These are phyloP conservation scores for Coemansia sp. DNA, from an alignment of 192 early-diverging fungal species.

Conservation along the genomic window DNA sequence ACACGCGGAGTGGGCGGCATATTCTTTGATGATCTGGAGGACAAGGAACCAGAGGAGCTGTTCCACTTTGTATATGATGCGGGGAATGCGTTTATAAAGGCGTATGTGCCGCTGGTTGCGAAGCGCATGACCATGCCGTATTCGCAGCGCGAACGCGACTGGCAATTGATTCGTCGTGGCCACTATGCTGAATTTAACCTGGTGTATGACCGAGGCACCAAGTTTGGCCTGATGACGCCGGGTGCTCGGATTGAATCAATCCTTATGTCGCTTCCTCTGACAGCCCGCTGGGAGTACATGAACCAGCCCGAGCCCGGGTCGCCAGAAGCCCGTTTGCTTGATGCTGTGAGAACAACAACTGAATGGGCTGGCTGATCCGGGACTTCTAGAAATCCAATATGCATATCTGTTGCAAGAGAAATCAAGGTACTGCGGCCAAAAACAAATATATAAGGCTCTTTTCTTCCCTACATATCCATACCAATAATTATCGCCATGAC, in stretches of 20 bases:
- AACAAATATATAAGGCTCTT: too few species aligned
- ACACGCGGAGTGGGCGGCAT: conserved; percentile 94
- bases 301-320: conserved; percentile 66
- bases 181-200: conserved; percentile 98
- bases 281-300: conserved; percentile 95
- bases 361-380: conserved; percentile 66
- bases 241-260: conserved; percentile 95
- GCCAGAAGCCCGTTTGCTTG: conserved; percentile 69
- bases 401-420: too few species aligned
- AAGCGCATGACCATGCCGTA: conserved; percentile 77
- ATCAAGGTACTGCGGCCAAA: too few species aligned
- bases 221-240: conserved; percentile 95
- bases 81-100: conserved; percentile 73
- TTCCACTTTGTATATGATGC: conserved; percentile 84
- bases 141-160: conserved; percentile 72
- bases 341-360: conserved; percentile 74
- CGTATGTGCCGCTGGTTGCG: conserved; percentile 87
- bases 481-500: too few species aligned
- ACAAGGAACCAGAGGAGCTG: conserved; percentile 67
- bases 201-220: conserved; percentile 95
- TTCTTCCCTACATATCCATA: too few species aligned
- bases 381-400: background rate
- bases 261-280: conserved; percentile 88
- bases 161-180: conserved; percentile 95
- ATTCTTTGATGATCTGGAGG: conserved; percentile 95